Base-by-base conservation (phyloP, 2,329 filamentous ascomycete genomes). In the Fusarium proliferatum region DNA sequence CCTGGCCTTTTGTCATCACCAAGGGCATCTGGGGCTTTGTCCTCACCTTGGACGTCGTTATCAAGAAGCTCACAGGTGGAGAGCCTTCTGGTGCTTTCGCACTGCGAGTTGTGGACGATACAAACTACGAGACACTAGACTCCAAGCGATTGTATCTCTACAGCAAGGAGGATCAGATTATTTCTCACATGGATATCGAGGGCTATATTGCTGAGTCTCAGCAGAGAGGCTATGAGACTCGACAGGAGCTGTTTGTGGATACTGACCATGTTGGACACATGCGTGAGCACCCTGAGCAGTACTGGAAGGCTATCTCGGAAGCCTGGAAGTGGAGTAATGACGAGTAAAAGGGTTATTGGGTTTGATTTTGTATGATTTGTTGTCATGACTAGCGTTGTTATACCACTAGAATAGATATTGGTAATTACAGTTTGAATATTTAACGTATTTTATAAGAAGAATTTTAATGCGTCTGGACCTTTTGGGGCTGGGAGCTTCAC, bases 221-320 rank as follows among this genome's bases (percentile, higher is more conserved):
- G 66, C 75, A 77, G 17, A 82, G 82, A 60, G 90, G 90, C 0
- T 91, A 87, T 71, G 76, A 78, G 28, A 85, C 87, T 4, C 81
- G 84, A 3, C 81, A 84, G 26, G 86, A 88, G 64, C 75, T 86
- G 36, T 92, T 92, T 69, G 84, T 89, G 56, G 87, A 86, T 8
- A 90, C 87, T 56, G 81, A 85, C 3, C 90, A 93, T 79, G 90
- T 91, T 23, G 89, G 88, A 3, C 89, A 92, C 76, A 87, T 92
- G 82, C 83, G 87, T 23, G 81, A 85, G 79, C 86, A 90, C 62
- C 85, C 87, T 2, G 84, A 84, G 38, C 83, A 86, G 77, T 93
- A 92, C 76, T 92, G 90, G 90, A 77, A 72, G 3, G 79, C 83
- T 1, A 85, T 88, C 13, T 57, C 60, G 16, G 64, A 69, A 6